phyloP scores from a whole-genome alignment of 2,329 filamentous ascomycete genomes.

The Bertia moriformis region DNA sequence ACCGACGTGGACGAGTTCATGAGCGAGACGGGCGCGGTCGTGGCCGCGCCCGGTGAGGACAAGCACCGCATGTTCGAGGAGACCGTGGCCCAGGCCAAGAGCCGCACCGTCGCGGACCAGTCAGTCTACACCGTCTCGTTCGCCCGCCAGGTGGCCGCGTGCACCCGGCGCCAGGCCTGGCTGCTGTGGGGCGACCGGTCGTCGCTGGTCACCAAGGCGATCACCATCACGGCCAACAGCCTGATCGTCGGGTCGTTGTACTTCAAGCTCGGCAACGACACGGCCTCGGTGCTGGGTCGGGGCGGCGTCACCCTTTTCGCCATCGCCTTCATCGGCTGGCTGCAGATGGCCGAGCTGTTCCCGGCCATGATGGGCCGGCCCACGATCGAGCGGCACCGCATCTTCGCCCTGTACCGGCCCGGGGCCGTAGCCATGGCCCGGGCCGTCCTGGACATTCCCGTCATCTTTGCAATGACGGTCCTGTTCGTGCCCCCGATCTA shows the following conservation, averaged over 20 bases:
- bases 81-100: slow-evolving; percentile 28
- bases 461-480: neutral
- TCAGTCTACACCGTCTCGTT: slow-evolving; percentile 48
- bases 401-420: neutral
- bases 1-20: slow-evolving; percentile 30
- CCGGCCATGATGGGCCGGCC: neutral
- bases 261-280: neutral
- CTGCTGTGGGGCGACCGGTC: slow-evolving; percentile 49
- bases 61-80: neutral
- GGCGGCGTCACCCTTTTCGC: slow-evolving; percentile 20
- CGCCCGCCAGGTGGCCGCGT: slow-evolving; percentile 37
- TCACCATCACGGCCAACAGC: neutral
- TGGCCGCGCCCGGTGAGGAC: neutral
- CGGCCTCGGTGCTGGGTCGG: neutral
- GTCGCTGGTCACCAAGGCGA: neutral
- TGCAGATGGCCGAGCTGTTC: neutral
- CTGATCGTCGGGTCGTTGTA: neutral
- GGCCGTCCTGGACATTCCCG: neutral
- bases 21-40: no score
- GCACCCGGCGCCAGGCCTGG: slow-evolving; percentile 41
- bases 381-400: neutral
- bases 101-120: slow-evolving; percentile 33
- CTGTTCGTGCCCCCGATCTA: neutral
- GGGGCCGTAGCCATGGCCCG: neutral
- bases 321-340: slow-evolving; percentile 40